Evolutionary conservation across 495 filamentous ascomycete species (phyloP).

Genomic region (Penicillium arizonense): DNA sequence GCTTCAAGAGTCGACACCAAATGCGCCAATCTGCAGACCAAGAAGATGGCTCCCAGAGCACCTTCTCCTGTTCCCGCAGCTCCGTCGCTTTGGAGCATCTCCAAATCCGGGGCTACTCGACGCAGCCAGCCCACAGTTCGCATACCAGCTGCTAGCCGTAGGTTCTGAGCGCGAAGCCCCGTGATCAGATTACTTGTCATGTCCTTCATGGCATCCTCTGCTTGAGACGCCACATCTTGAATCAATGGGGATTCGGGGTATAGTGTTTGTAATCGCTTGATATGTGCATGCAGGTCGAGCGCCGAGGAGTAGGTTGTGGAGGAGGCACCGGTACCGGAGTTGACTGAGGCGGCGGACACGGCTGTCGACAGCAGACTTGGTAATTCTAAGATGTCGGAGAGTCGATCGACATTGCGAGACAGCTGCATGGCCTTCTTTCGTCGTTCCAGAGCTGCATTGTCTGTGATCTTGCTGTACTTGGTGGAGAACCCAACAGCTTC

Average conservation of each 20-base stretch:
- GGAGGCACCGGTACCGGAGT: slow-evolving; percentile 42
- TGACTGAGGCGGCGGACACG: slow-evolving; percentile 59
- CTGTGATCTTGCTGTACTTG: slow-evolving; percentile 72
- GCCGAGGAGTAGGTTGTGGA: slow-evolving; percentile 87
- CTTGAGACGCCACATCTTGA: slow-evolving; percentile 67
- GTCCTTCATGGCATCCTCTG: slow-evolving; percentile 83
- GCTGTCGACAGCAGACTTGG: slow-evolving; percentile 79
- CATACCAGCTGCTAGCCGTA: slow-evolving; percentile 90
- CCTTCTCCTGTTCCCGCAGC: slow-evolving; percentile 50
- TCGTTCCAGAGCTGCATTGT: slow-evolving; percentile 71
- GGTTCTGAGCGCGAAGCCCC: slow-evolving; percentile 67
- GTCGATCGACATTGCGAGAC: slow-evolving; percentile 79
- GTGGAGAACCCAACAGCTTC: slow-evolving; percentile 76
- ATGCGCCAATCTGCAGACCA: slow-evolving; percentile 81
- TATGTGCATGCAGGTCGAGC: slow-evolving; percentile 90
- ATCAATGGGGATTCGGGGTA: slow-evolving; percentile 79
- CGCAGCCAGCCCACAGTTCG: slow-evolving; percentile 91
- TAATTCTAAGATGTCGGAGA: slow-evolving; percentile 89
- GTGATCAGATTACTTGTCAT: slow-evolving; percentile 85
- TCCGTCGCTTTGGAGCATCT: slow-evolving; percentile 43
- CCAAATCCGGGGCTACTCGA: slow-evolving; percentile 79
- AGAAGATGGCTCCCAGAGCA: slow-evolving; percentile 78
- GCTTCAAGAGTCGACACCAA: slow-evolving; percentile 79
- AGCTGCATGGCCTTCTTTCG: slow-evolving; percentile 84
- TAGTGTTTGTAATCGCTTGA: slow-evolving; percentile 77